phyloP scores from a whole-genome alignment of 2,329 filamentous ascomycete genomes.

The Chaetomiaceae sp. region DNA sequence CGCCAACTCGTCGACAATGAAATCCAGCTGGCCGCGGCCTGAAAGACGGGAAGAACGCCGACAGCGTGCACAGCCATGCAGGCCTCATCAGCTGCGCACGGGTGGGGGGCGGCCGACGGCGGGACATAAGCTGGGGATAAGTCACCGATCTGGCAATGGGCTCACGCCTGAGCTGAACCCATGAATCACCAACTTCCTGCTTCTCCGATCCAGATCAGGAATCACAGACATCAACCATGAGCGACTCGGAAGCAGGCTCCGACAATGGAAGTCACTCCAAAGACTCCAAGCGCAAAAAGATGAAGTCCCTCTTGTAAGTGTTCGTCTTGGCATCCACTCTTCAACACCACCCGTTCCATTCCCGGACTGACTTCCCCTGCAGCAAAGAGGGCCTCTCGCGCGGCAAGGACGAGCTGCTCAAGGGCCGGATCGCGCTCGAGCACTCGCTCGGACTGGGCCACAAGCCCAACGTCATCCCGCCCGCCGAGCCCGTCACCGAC shows the following conservation, averaged over 20 bases:
- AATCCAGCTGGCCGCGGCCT: neutral
- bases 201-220: neutral
- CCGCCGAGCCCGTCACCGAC: constrained; percentile 35
- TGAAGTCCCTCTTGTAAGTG: constrained; percentile 20
- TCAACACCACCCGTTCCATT: too few species aligned
- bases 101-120: neutral
- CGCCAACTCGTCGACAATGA: neutral
- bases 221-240: neutral
- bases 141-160: neutral
- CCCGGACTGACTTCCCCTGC: neutral
- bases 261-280: constrained; percentile 13
- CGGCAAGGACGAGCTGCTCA: constrained; percentile 34
- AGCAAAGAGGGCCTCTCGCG: constrained; percentile 16
- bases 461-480: constrained; percentile 41
- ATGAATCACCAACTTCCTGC: neutral
- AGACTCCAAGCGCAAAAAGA: constrained; percentile 18
- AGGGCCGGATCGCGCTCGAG: constrained; percentile 39
- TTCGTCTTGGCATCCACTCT: neutral
- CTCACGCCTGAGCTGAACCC: too few species aligned
- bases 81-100: neutral
- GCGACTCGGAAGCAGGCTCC: constrained; percentile 8
- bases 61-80: constrained; percentile 4
- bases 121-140: neutral
- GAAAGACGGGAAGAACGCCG: neutral
- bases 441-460: constrained; percentile 42